Conservation (phyloP, 1,284 basidiomycete genomes). For the Schizophyllum amplum region DNA sequence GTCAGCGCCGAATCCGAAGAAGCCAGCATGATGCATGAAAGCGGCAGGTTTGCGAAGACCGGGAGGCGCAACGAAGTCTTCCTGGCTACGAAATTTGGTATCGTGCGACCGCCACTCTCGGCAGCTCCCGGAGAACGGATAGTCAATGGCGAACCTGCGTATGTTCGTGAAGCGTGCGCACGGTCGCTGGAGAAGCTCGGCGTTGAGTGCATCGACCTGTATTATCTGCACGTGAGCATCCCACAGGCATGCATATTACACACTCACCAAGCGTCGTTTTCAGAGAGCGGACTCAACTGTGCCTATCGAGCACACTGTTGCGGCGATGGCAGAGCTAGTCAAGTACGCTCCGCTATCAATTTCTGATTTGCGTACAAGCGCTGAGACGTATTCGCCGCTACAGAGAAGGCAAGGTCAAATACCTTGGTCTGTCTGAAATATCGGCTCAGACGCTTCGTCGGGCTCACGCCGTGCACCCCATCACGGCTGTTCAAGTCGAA, state of each 20-base stretch:
- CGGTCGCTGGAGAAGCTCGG: constrained; percentile 28
- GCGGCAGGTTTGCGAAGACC: constrained; percentile 20
- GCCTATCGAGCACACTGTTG: constrained; percentile 1
- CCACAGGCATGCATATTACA: background rate
- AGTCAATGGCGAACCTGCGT: constrained; percentile 15
- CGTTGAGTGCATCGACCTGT: constrained; percentile 26
- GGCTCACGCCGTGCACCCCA: constrained; percentile 39
- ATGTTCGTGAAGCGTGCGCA: constrained; percentile 21
- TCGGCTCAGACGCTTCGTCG: constrained; percentile 33
- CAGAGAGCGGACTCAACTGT: background rate
- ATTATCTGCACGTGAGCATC: constrained; percentile 19
- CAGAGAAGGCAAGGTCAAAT: constrained; percentile 1
- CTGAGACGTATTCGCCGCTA: background rate
- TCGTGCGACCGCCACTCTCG: background rate
- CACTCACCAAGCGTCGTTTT: background rate
- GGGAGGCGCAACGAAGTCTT: constrained; percentile 25
- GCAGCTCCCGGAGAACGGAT: background rate
- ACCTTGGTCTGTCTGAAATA: background rate
- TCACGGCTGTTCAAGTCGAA: constrained; percentile 44
- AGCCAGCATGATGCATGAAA: background rate
- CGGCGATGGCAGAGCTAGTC: constrained; percentile 2
- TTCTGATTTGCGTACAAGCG: background rate
- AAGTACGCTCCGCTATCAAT: background rate
- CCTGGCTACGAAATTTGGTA: constrained; percentile 27
- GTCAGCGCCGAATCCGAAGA: no score